Conservation (phyloP, 2,329 filamentous ascomycete species). For the Fusarium tricinctum region DNA sequence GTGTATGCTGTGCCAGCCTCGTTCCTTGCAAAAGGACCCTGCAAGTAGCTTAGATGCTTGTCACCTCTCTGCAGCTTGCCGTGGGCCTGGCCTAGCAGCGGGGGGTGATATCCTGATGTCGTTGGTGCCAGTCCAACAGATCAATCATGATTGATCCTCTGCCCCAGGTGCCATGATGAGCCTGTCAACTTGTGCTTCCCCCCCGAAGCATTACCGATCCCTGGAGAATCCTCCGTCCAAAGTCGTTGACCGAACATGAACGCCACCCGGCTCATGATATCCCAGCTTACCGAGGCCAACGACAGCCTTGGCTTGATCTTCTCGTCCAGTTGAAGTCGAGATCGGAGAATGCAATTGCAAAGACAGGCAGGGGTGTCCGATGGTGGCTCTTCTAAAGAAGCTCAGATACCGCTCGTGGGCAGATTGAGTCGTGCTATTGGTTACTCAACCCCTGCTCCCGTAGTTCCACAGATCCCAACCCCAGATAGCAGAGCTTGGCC, state of each 20-base stretch:
- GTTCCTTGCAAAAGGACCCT: slow-evolving; percentile 31
- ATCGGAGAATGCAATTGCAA: slow-evolving; percentile 22
- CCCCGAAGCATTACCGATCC: slow-evolving; percentile 37
- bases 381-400: slow-evolving; percentile 20
- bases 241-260: slow-evolving; percentile 44
- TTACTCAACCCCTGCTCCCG: slow-evolving; percentile 27
- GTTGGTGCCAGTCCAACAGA: slow-evolving; percentile 33
- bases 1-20: slow-evolving; percentile 32
- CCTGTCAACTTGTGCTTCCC: slow-evolving; percentile 20
- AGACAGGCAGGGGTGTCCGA: slow-evolving; percentile 21
- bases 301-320: background rate
- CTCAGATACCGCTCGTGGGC: slow-evolving; percentile 45
- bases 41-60: slow-evolving; percentile 31
- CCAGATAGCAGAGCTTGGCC: slow-evolving; percentile 29
- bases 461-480: slow-evolving; percentile 33
- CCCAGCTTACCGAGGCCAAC: slow-evolving; percentile 16
- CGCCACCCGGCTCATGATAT: slow-evolving; percentile 31
- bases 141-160: slow-evolving; percentile 37
- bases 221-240: slow-evolving; percentile 43
- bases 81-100: background rate
- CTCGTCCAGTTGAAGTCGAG: slow-evolving; percentile 31
- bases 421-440: slow-evolving; percentile 38
- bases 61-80: slow-evolving; percentile 14
- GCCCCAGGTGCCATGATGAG: slow-evolving; percentile 38
- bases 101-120: slow-evolving; percentile 10